Conservation (phyloP, 495 filamentous ascomycete genomes). For the Penicillium angulare region DNA sequence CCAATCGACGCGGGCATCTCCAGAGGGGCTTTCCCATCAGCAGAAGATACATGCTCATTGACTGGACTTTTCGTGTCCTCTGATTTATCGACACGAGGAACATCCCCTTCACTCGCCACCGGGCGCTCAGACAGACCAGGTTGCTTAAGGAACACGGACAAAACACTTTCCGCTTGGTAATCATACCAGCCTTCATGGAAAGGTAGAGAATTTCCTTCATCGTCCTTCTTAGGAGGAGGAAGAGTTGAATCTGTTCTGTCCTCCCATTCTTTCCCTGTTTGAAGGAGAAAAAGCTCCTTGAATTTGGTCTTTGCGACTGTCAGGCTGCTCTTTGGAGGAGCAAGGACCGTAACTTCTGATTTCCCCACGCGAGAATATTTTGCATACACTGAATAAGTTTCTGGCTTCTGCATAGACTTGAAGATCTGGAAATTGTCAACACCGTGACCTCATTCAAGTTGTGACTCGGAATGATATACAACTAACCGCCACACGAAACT, state of each 20-base stretch:
- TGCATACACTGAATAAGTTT: slow-evolving; percentile 42
- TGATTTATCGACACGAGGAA: no score
- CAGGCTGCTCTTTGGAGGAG: slow-evolving; percentile 27
- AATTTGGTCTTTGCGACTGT: slow-evolving; percentile 46
- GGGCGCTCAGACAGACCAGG: no score
- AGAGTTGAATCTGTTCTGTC: slow-evolving; percentile 30
- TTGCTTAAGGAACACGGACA: slow-evolving; percentile 22
- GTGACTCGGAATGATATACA: neutral
- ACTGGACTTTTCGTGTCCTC: no score
- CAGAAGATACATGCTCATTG: no score
- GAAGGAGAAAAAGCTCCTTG: slow-evolving; percentile 52
- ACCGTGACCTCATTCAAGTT: neutral
- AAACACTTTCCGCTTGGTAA: slow-evolving; percentile 19
- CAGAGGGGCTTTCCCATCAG: no score
- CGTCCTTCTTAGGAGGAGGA: slow-evolving; percentile 16
- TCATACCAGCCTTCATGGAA: slow-evolving; percentile 35
- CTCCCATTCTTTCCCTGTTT: slow-evolving; percentile 57
- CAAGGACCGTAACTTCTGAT: slow-evolving; percentile 26
- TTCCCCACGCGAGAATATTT: slow-evolving; percentile 35
- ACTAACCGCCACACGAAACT: slow-evolving; percentile 31
- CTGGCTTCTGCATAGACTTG: slow-evolving; percentile 45
- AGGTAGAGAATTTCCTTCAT: slow-evolving; percentile 25
- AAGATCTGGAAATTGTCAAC: slow-evolving; percentile 44
- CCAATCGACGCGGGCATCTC: neutral
- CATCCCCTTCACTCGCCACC: no score